These are phyloP conservation scores for Thraustochytrium striatum DNA, from an alignment of 352 stramenopile genomes.

Conservation along the genomic window DNA sequence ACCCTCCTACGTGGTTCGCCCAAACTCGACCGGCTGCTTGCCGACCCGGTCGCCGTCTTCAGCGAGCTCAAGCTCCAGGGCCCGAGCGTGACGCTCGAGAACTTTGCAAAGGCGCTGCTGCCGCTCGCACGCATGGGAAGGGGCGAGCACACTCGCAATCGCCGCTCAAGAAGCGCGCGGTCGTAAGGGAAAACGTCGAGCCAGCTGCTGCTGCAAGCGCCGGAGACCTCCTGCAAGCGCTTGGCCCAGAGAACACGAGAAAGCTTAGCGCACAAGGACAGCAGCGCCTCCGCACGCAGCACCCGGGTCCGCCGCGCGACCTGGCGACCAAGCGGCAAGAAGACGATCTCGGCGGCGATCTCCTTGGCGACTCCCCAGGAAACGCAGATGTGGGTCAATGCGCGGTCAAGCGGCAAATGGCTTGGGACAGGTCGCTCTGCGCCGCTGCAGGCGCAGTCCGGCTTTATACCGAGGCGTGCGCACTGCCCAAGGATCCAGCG, in stretches of 20 bases:
- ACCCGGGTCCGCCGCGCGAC: background rate
- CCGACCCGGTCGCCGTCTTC: background rate
- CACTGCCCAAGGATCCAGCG: background rate
- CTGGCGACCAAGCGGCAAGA: background rate
- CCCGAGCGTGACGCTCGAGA: background rate
- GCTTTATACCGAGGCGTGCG: background rate
- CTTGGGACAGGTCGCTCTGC: background rate
- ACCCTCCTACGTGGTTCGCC: conserved; percentile 21
- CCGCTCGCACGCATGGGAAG: background rate
- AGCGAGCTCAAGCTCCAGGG: background rate
- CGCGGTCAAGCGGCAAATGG: conserved; percentile 13
- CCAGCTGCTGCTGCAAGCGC: background rate
- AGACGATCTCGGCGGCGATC: background rate
- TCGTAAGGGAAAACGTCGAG: background rate
- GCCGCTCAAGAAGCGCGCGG: background rate
- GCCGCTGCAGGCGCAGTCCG: background rate
- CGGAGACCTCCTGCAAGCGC: background rate
- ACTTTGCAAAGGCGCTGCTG: background rate
- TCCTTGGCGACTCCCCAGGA: background rate
- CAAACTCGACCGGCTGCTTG: background rate
- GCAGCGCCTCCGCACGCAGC: background rate
- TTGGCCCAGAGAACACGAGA: background rate
- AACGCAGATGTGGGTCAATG: conserved; percentile 35
- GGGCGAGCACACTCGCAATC: background rate
- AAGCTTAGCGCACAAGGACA: background rate